Evolutionary conservation across 345 rosid species (phyloP), one percentile per base, ranked within the genome.

Genomic region (Sonneratia caseolaris): DNA sequence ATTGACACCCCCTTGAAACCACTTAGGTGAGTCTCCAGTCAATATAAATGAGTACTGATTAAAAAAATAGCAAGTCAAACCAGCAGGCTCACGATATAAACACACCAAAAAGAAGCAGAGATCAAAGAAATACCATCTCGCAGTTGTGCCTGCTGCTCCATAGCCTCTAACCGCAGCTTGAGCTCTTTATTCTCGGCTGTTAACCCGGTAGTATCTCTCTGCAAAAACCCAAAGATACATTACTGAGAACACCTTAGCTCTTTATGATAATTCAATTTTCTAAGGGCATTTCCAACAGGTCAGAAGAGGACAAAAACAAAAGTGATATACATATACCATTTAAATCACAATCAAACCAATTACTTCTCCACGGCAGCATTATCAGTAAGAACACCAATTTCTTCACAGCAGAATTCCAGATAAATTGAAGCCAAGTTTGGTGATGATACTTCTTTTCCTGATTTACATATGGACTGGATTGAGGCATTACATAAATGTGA

Each of bases 111-210:
- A 62, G 66, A 62, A 62, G 66, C 18, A 27, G 66, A 32, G 72
- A 38, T 19, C 3, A 53, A 22, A 47, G 66, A 68, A 70, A 14
- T 85, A 89, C 94, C 94, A 59, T 89, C 94, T 79, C 89, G 79
- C 62, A 89, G 88, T 12, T 87, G 89, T 32, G 91, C 87, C 81
- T 89, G 89, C 74, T 89, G 91, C 81, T 89, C 94, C 89, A 87
- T 80, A 68, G 94, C 88, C 74, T 89, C 88, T 74, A 89, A 78
- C 70, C 91, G 83, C 80, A 89, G 73, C 74, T 85, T 87, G 73
- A 89, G 88, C 70, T 85, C 94, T 80, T 89, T 89, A 70, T 89
- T 89, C 82, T 87, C 94, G 42, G 79, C 22, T 37, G 85, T 87
- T 71, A 89, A 71, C 79, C 88, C 94, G 16, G 84, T 67, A 18